A percentile compares a stretch with the other conserved stretches of the same genome.
These are phyloP conservation scores for Arthroderma sp. DNA, from an alignment of 2,329 filamentous ascomycete species.

Conservation along the genomic window DNA sequence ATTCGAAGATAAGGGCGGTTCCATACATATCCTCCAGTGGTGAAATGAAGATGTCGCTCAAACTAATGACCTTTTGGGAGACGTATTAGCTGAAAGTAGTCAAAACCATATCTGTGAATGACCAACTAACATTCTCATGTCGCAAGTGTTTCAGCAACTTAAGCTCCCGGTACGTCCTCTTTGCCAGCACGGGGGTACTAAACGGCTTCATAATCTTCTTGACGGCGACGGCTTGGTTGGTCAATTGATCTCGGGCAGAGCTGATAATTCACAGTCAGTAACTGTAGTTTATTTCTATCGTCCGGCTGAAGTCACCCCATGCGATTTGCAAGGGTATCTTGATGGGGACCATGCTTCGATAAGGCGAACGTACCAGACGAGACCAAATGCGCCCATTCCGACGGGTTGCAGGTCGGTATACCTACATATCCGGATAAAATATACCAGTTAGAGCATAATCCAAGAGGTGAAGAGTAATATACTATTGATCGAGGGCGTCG, in stretches of 20 bases:
- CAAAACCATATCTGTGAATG: slow-evolving; percentile 3
- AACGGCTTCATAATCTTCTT: slow-evolving; percentile 99
- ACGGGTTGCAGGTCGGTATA: slow-evolving; percentile 97
- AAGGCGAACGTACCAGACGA: slow-evolving; percentile 65
- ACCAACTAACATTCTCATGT: slow-evolving; percentile 72
- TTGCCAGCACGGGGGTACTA: slow-evolving; percentile 95
- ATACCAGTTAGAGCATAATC: slow-evolving; percentile 14
- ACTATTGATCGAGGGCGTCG: not conserved
- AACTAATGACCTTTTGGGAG: slow-evolving; percentile 65
- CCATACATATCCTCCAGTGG: slow-evolving; percentile 93
- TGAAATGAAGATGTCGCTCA: slow-evolving; percentile 99
- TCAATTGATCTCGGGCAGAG: slow-evolving; percentile 95
- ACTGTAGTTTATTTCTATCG: not conserved
- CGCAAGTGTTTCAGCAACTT: slow-evolving; percentile 93
- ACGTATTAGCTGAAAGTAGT: not conserved
- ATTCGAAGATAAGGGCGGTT: not conserved
- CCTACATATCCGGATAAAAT: slow-evolving; percentile 36
- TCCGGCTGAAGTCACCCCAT: not conserved
- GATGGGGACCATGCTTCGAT: too few species aligned
- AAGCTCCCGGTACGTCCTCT: slow-evolving; percentile 92
- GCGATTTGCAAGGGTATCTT: not conserved
- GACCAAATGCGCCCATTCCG: slow-evolving; percentile 96
- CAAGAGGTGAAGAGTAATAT: not conserved
- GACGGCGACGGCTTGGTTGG: slow-evolving; percentile 88
- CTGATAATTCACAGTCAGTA: slow-evolving; percentile 35